Evolutionary conservation across 306 rosid species (phyloP), one percentile per base, ranked within the genome.

Genomic region (Glycyrrhiza uralensis): DNA sequence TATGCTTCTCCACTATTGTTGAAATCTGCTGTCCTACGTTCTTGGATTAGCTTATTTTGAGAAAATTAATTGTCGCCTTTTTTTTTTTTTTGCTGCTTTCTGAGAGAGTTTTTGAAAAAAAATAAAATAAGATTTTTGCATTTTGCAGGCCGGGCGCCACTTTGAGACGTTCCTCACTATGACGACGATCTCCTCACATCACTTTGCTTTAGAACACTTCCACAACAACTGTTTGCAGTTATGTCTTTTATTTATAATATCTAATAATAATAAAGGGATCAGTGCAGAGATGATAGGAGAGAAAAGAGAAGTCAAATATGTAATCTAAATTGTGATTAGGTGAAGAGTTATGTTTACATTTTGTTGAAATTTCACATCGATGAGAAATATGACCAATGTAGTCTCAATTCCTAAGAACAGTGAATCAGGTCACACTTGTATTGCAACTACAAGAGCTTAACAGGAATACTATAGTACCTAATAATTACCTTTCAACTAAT

Each of bases 131-230:
- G 20, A 68, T 24, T 57, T 76, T 74, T 77, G 67, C 73, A 51
- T 84, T 72, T 81, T 86, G 84, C 90, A 88, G 95, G 92, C 69
- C 88, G n/a, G 71, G 39, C 60, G 7, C 74, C 26, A 78, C 73
- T 55, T 80, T 66, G 57, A 76, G 83, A 55, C 88, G 68, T 35
- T 89, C 96, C 29, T 72, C n/a, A 11, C 56, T 91, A 2, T 88
- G 84, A 91, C 3, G 5, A 17, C 38, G 55, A 68, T 66, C 66
- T 32, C 61, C 60, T 66, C 49, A 24, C 32, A 33, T 35, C 47
- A 3, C 24, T 49, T 12, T 33, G 58, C 72, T 41, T 24, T 30
- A 5, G 44, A 30, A 30, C 30, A 20, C 45, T 26, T 28, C 7
- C 17, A 17, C 70, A 45, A 1, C 56, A 45, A 64, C 61, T 26